Percentiles rank a stretch among this genome's conserved stretches.
Conservation (phyloP, 352 stramenopile species). For the Phytophthora sp. region DNA sequence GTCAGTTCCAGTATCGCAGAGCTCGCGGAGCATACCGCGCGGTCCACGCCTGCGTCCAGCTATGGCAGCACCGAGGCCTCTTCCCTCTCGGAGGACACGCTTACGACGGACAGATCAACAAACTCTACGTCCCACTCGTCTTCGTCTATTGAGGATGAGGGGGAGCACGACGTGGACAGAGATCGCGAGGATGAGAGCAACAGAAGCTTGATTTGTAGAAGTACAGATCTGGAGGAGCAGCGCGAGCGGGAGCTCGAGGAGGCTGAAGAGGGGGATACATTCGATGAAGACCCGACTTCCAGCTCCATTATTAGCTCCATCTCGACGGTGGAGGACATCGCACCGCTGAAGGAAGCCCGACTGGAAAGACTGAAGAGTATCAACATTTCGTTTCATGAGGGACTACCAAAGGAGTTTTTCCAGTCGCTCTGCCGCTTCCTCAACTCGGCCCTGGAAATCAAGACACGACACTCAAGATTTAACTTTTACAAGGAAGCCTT, state of each 20-base stretch:
- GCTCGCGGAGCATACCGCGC: constrained; percentile 24
- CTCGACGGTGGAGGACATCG: constrained; percentile 52
- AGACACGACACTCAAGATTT: constrained; percentile 84
- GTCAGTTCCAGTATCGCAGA: constrained; percentile 46
- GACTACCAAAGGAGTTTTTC: constrained; percentile 82
- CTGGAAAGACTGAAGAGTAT: constrained; percentile 80
- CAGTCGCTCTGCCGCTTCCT: constrained; percentile 75
- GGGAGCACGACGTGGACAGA: constrained; percentile 42
- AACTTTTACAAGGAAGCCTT: constrained; percentile 91
- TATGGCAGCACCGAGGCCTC: constrained; percentile 65
- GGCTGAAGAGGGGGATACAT: constrained; percentile 42
- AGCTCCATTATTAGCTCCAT: constrained; percentile 51
- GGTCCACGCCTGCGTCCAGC: constrained; percentile 47
- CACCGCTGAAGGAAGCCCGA: constrained; percentile 71
- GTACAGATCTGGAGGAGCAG: constrained; percentile 22
- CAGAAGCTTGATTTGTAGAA: constrained; percentile 19
- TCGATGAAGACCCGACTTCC: constrained; percentile 38
- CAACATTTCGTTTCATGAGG: constrained; percentile 81
- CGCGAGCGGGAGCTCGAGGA: constrained; percentile 20
- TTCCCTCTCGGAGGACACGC: constrained; percentile 43
- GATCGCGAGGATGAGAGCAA: constrained; percentile 37
- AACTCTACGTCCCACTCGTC: constrained; percentile 56
- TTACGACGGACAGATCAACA: constrained; percentile 48
- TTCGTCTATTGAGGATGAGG: constrained; percentile 49
- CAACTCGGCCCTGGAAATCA: constrained; percentile 75